Evolutionary conservation across 805 yeast genomes (phyloP).

Genomic region (Metschnikowia colocasiae): DNA sequence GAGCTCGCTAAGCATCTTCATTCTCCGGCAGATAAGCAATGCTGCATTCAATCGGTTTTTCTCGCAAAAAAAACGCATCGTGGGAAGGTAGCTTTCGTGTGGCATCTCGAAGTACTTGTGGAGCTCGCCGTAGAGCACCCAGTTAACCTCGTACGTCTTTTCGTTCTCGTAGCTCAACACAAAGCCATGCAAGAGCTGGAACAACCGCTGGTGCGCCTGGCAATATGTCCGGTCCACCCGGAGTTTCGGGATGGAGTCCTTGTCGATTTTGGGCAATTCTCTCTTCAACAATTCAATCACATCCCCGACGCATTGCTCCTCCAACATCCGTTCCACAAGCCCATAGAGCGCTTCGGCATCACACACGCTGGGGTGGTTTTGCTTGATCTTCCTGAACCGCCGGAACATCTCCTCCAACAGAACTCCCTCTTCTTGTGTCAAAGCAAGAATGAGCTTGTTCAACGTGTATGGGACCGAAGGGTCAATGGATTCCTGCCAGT

Average conservation of each 20-base stretch:
- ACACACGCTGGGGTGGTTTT: conserved; percentile 31
- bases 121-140: conserved; percentile 56
- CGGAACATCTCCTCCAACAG: conserved; percentile 23
- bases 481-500: conserved; percentile 14
- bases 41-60: conserved; percentile 59
- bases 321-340: conserved; percentile 28
- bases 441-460: conserved; percentile 40
- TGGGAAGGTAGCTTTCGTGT: conserved; percentile 53
- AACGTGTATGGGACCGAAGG: conserved; percentile 26
- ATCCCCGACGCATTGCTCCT: conserved; percentile 38
- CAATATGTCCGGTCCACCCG: conserved; percentile 25
- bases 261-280: conserved; percentile 35
- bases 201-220: conserved; percentile 26
- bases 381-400: conserved; percentile 33
- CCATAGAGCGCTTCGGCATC: conserved; percentile 29
- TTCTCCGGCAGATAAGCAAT: conserved; percentile 55
- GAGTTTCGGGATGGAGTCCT: conserved; percentile 27
- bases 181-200: conserved; percentile 28
- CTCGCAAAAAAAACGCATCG: conserved; percentile 54
- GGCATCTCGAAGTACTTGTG: conserved; percentile 56
- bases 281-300: conserved; percentile 38
- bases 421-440: conserved; percentile 28
- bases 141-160: conserved; percentile 43
- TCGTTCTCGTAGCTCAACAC: conserved; percentile 30
- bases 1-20: conserved; percentile 53